Conservation (phyloP, 208 protist genomes). For the Wallacemonas sp. region DNA sequence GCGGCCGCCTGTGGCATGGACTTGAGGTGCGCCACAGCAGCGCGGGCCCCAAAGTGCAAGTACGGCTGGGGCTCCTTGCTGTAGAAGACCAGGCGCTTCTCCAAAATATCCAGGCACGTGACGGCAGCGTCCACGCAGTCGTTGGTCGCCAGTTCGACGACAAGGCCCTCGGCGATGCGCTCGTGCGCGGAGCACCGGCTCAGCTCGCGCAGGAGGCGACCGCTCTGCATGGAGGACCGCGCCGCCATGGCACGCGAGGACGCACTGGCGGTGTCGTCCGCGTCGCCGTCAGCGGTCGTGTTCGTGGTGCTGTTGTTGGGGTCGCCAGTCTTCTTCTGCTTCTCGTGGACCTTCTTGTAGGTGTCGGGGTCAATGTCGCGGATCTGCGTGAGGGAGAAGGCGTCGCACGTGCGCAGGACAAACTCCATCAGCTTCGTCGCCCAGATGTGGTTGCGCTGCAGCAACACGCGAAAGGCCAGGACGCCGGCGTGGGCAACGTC, state of each 20-base stretch:
- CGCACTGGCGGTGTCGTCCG: constrained; percentile 10
- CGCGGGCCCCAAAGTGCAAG: constrained; percentile 43
- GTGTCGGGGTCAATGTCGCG: constrained; percentile 87
- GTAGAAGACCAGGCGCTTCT: constrained; percentile 89
- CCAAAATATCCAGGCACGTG: constrained; percentile 67
- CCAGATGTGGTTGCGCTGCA: constrained; percentile 36
- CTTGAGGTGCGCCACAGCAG: constrained; percentile 23
- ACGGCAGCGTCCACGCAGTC: constrained; percentile 29
- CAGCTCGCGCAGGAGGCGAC: constrained; percentile 78
- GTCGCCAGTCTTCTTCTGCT: constrained; percentile 20
- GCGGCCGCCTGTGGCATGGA: neutral
- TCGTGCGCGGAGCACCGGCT: constrained; percentile 88
- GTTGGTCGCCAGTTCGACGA: constrained; percentile 58
- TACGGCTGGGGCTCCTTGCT: constrained; percentile 71
- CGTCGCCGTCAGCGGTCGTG: constrained; percentile 23
- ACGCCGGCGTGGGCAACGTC: constrained; percentile 65
- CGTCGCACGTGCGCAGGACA: constrained; percentile 67
- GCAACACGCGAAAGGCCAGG: constrained; percentile 54
- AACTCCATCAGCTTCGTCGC: constrained; percentile 56
- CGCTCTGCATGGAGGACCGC: constrained; percentile 72
- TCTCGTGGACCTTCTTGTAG: constrained; percentile 28
- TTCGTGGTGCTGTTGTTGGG: too few relatives aligned
- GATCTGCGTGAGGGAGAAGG: constrained; percentile 73
- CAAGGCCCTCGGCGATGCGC: constrained; percentile 62
- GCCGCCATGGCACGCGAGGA: constrained; percentile 41